These are phyloP conservation scores for Orbilia brochopaga DNA, from an alignment of 2,329 filamentous ascomycete genomes.

Conservation along the genomic window DNA sequence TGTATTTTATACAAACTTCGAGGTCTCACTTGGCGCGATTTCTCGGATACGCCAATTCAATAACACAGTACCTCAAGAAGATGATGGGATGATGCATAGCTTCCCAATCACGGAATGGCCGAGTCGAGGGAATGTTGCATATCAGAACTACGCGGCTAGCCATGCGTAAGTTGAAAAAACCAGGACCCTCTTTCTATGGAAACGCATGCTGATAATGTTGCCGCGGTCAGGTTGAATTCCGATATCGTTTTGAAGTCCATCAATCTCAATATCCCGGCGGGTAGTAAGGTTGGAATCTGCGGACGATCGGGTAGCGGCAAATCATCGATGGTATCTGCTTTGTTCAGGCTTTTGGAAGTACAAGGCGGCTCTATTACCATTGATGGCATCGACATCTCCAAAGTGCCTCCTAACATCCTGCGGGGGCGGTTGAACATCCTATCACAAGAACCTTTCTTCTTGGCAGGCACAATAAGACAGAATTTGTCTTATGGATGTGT, in stretches of 20 bases:
- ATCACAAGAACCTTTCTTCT: constrained; percentile 49
- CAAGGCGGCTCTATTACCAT: constrained; percentile 36
- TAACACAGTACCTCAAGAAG: constrained; percentile 25
- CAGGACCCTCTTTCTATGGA: background rate
- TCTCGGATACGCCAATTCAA: constrained; percentile 52
- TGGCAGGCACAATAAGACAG: constrained; percentile 37
- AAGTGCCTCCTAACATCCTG: constrained; percentile 25
- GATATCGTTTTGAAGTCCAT: constrained; percentile 41
- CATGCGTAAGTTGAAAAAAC: constrained; percentile 30
- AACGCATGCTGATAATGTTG: background rate
- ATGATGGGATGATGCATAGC: constrained; percentile 11
- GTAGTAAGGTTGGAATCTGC: constrained; percentile 42
- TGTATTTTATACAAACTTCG: constrained; percentile 55
- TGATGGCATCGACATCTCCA: constrained; percentile 42
- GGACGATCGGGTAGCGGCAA: constrained; percentile 50
- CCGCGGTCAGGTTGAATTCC: constrained; percentile 15
- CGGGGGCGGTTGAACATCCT: constrained; percentile 45
- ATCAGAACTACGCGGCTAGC: constrained; percentile 38
- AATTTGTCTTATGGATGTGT: constrained; percentile 35
- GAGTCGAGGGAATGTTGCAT: constrained; percentile 19
- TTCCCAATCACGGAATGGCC: constrained; percentile 32
- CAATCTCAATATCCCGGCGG: constrained; percentile 25
- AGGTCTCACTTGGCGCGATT: constrained; percentile 57
- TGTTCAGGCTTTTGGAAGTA: constrained; percentile 41
- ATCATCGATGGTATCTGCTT: constrained; percentile 41